phyloP scores from a whole-genome alignment of 495 filamentous ascomycete genomes.

The Tuber calosporum region DNA sequence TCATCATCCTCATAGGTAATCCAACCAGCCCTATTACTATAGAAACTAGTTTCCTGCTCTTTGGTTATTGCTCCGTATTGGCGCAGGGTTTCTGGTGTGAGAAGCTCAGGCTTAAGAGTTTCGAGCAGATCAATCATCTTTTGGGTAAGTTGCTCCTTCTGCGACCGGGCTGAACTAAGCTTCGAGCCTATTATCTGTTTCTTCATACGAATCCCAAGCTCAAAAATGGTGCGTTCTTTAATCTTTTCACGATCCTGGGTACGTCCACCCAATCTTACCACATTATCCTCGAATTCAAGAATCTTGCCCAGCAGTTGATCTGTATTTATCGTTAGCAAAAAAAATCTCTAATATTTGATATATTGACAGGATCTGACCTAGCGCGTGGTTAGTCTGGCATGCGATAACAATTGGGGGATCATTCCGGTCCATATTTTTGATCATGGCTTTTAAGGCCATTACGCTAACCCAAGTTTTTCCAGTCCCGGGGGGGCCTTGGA shows the following conservation, averaged over 20 bases:
- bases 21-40: constrained; percentile 51
- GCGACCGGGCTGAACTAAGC: constrained; percentile 40
- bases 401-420: constrained; percentile 71
- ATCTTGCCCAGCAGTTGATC: constrained; percentile 74
- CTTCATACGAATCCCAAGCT: constrained; percentile 47
- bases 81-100: constrained; percentile 48
- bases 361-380: constrained; percentile 42
- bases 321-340: constrained; percentile 12
- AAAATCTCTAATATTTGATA: neutral
- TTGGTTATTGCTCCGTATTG: constrained; percentile 54
- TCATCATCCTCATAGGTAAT: constrained; percentile 43
- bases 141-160: constrained; percentile 47
- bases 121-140: constrained; percentile 49
- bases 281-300: constrained; percentile 55
- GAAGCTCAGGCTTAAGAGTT: constrained; percentile 47
- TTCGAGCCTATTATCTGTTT: constrained; percentile 42
- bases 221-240: constrained; percentile 58
- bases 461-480: constrained; percentile 48
- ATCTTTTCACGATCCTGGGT: constrained; percentile 57
- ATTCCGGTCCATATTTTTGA: constrained; percentile 53
- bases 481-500: constrained; percentile 89
- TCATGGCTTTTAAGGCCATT: constrained; percentile 58
- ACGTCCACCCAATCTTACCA: constrained; percentile 75
- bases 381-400: constrained; percentile 87
- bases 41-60: constrained; percentile 57